phyloP scores from a whole-genome alignment of 495 filamentous ascomycete species.

The Daldinia concentrica region DNA sequence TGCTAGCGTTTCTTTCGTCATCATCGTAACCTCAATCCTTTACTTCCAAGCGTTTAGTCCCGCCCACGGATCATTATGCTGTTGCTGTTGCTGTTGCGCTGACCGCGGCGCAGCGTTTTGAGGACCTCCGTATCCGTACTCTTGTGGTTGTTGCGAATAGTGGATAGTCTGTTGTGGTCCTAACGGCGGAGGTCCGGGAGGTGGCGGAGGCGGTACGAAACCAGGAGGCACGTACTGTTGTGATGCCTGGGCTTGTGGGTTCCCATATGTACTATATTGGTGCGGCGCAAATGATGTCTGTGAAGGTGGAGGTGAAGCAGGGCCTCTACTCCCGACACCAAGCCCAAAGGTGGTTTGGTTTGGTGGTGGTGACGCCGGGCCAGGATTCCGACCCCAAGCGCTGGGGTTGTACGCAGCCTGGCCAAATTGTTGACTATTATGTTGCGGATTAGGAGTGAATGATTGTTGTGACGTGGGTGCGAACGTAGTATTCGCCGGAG shows the following conservation, averaged over 20 bases:
- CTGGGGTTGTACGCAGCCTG: conserved; percentile 59
- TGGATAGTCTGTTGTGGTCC: conserved; percentile 74
- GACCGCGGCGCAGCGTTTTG: conserved; percentile 48
- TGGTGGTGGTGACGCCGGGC: conserved; percentile 58
- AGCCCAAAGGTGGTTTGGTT: conserved; percentile 58
- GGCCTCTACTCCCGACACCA: conserved; percentile 52
- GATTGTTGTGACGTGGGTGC: conserved; percentile 39
- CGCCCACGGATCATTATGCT: conserved; percentile 77
- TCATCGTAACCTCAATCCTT: conserved; percentile 26
- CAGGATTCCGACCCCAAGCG: conserved; percentile 58
- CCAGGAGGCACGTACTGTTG: conserved; percentile 73
- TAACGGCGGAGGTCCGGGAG: conserved; percentile 79
- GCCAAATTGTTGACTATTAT: conserved; percentile 49
- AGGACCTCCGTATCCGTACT: conserved; percentile 49
- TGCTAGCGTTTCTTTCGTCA: conserved; percentile 28
- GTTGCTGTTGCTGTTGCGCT: conserved; percentile 60
- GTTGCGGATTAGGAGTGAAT: conserved; percentile 39
- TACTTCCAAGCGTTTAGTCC: conserved; percentile 88
- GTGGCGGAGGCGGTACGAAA: conserved; percentile 91
- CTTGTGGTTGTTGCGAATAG: conserved; percentile 58
- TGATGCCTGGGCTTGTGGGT: conserved; percentile 50
- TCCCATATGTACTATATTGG: conserved; percentile 58
- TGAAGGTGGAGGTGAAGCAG: conserved; percentile 64
- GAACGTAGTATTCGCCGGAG: conserved; percentile 42
- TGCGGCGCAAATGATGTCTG: conserved; percentile 56